Percentiles rank a stretch among this genome's conserved stretches.
phyloP scores from a whole-genome alignment of 305 asterid genomes.

The Nicotiana rustica region DNA sequence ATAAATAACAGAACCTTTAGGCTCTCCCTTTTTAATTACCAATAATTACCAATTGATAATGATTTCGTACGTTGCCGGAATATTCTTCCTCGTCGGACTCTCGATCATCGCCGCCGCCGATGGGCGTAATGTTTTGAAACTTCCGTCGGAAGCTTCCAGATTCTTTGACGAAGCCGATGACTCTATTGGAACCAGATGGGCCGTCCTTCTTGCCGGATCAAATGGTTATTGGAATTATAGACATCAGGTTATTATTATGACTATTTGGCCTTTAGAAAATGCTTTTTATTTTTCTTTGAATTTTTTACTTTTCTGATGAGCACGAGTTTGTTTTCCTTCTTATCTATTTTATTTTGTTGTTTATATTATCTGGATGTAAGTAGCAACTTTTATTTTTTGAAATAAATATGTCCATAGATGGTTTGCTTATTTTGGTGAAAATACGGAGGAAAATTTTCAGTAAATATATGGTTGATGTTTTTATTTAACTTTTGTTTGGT shows the following conservation, averaged over 20 bases:
- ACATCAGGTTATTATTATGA: constrained; percentile 67
- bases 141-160: constrained; percentile 62
- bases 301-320: background rate
- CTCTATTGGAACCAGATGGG: constrained; percentile 76
- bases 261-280: background rate
- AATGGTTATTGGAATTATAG: constrained; percentile 76
- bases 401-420: background rate
- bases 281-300: background rate
- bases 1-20: background rate
- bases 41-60: background rate
- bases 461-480: background rate
- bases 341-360: background rate
- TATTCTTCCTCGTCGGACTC: constrained; percentile 47
- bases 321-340: background rate
- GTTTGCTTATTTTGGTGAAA: background rate
- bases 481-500: constrained; percentile 4
- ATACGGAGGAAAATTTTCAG: background rate
- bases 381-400: background rate
- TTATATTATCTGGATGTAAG: background rate
- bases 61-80: constrained; percentile 19
- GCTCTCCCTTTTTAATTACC: background rate
- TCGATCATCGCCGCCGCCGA: constrained; percentile 47
- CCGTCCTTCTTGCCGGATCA: constrained; percentile 77
- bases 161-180: constrained; percentile 45
- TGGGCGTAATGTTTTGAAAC: constrained; percentile 43